Evolutionary conservation across 2,329 filamentous ascomycete genomes (phyloP).

Genomic region (Aspergillus bombycis): DNA sequence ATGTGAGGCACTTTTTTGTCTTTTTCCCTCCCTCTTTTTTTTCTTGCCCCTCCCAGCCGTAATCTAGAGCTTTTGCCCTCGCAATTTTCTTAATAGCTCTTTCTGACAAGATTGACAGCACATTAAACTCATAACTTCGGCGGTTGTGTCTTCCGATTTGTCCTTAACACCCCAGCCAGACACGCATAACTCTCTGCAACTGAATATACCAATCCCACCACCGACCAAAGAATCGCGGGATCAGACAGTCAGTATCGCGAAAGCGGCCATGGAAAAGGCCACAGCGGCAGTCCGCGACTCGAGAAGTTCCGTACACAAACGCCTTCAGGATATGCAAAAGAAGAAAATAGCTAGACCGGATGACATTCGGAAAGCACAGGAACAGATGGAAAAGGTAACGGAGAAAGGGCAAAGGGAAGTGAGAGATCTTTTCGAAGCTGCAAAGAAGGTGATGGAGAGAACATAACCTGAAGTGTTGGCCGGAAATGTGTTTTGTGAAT

Average conservation of each 20-base stretch:
- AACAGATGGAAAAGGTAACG: conserved; percentile 52
- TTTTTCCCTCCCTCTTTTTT: background rate
- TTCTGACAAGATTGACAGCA: conserved; percentile 35
- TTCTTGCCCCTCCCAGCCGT: background rate
- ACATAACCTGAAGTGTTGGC: conserved; percentile 20
- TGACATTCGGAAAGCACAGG: conserved; percentile 49
- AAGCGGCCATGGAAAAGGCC: conserved; percentile 48
- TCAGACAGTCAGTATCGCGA: conserved; percentile 43
- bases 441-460: conserved; percentile 43
- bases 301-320: conserved; percentile 49
- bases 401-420: conserved; percentile 51
- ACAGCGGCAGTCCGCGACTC: conserved; percentile 44
- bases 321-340: conserved; percentile 48
- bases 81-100: background rate
- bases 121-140: conserved; percentile 48
- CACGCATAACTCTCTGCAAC: conserved; percentile 47
- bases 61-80: background rate
- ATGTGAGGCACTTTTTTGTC: conserved; percentile 49
- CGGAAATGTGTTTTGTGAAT: background rate
- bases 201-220: conserved; percentile 51
- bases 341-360: conserved; percentile 49
- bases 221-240: conserved; percentile 51
- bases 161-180: conserved; percentile 49
- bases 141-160: conserved; percentile 46
- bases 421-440: conserved; percentile 49